Evolutionary conservation across 768 basidiomycete species (phyloP).

Genomic region (Chlorophyllum brunneum): DNA sequence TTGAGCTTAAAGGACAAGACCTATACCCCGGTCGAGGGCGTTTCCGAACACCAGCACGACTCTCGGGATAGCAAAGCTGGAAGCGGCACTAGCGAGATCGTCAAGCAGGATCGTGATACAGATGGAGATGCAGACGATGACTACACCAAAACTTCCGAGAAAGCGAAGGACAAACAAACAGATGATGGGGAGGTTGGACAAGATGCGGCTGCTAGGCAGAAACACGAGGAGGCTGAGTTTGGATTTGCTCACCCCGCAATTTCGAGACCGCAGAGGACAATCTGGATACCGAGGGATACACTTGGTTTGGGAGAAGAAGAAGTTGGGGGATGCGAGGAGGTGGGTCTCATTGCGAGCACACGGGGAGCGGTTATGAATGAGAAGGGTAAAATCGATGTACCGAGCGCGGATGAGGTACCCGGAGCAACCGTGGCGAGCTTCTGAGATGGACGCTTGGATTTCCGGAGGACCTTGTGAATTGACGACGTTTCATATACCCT

Average conservation of each 20-base stretch:
- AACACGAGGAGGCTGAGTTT: conserved; percentile 39
- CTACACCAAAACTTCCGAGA: background rate
- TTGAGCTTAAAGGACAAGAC: conserved; percentile 72
- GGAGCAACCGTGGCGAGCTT: conserved; percentile 1
- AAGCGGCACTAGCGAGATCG: background rate
- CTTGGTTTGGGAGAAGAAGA: conserved; percentile 56
- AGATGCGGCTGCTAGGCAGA: conserved; percentile 6
- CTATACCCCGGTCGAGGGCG: conserved; percentile 26
- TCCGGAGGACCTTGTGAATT: background rate
- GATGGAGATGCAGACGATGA: background rate
- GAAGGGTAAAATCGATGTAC: conserved; percentile 34
- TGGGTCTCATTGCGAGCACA: conserved; percentile 46
- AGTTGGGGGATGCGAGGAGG: conserved; percentile 58
- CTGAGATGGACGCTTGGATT: background rate
- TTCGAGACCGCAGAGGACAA: conserved; percentile 62
- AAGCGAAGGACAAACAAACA: conserved; percentile 13
- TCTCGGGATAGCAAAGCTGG: background rate
- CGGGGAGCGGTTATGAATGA: conserved; percentile 26
- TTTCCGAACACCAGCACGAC: conserved; percentile 4
- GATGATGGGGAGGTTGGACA: background rate
- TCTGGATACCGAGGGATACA: conserved; percentile 84
- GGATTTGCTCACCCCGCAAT: conserved; percentile 89
- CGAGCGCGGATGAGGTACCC: conserved; percentile 27
- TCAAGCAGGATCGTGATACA: background rate
- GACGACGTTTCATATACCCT: background rate